Conservation (phyloP, 331 rosid species). For the Pyrus hybrid region DNA sequence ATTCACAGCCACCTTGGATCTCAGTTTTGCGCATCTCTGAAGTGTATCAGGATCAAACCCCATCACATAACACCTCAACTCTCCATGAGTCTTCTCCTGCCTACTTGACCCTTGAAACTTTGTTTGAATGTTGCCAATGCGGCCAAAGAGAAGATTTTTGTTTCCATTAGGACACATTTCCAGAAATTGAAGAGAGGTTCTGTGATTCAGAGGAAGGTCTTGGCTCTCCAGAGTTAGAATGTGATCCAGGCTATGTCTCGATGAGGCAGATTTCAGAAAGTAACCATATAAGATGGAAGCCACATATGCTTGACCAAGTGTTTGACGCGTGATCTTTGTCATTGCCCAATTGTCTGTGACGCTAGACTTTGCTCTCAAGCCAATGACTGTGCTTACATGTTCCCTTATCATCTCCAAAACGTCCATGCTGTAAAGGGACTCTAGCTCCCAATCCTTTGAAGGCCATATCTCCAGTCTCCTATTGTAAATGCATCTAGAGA, state of each 20-base stretch:
- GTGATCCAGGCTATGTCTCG: no score
- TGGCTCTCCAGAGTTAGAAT: no score
- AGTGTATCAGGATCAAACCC: constrained; percentile 62
- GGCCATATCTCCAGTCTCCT: constrained; percentile 89
- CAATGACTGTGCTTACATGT: constrained; percentile 67
- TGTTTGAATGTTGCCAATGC: constrained; percentile 32
- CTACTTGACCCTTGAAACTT: constrained; percentile 22
- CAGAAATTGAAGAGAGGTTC: no score
- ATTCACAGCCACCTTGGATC: constrained; percentile 65
- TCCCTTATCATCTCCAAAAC: constrained; percentile 77
- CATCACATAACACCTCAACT: constrained; percentile 54
- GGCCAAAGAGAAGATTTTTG: no score
- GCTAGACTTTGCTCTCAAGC: constrained; percentile 79
- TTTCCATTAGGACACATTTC: no score
- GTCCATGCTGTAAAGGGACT: constrained; percentile 65
- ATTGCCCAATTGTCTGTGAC: no score
- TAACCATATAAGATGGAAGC: no score
- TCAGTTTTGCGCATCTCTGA: constrained; percentile 73
- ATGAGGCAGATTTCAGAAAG: no score
- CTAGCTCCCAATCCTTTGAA: constrained; percentile 88
- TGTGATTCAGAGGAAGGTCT: no score
- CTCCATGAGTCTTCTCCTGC: constrained; percentile 36
- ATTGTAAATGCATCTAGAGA: constrained; percentile 72
- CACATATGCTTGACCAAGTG: constrained; percentile 53
- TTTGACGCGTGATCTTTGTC: no score